A percentile compares a stretch with the other conserved stretches of the same genome.
Evolutionary conservation across 768 basidiomycete species (phyloP).

Genomic region (Lentinula sp.): DNA sequence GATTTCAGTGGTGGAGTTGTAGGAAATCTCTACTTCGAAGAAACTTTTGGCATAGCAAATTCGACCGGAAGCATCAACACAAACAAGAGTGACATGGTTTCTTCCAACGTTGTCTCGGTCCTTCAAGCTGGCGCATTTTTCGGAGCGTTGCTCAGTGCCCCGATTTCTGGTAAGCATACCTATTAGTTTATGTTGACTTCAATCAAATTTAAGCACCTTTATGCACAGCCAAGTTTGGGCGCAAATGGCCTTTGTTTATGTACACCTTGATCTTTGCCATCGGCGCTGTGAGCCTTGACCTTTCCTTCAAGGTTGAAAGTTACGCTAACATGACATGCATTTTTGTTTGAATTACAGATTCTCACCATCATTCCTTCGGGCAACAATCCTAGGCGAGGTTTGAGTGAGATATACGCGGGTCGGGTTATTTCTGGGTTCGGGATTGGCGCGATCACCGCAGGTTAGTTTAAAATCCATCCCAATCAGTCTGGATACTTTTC

Average conservation of each 20-base stretch:
- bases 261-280: constrained; percentile 43
- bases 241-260: constrained; percentile 39
- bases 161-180: constrained; percentile 31
- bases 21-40: constrained; percentile 39
- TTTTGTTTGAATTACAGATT: constrained; percentile 42
- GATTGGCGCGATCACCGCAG: constrained; percentile 53
- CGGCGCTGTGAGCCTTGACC: constrained; percentile 38
- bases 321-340: not conserved
- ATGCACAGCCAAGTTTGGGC: constrained; percentile 35
- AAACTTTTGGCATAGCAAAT: constrained; percentile 38
- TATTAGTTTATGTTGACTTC: not conserved
- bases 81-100: constrained; percentile 26
- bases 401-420: constrained; percentile 54
- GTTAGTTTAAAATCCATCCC: constrained; percentile 48
- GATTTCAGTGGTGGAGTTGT: constrained; percentile 35
- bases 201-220: not conserved
- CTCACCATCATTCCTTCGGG: constrained; percentile 50
- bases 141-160: constrained; percentile 49
- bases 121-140: constrained; percentile 63
- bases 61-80: constrained; percentile 24
- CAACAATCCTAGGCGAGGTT: constrained; percentile 24
- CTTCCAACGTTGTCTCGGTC: constrained; percentile 60
- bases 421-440: constrained; percentile 58
- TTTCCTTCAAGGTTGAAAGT: not conserved
- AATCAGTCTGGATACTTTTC: not conserved